Base-by-base conservation (phyloP, 1,284 basidiomycete genomes). In the Ganoderma boninense region DNA sequence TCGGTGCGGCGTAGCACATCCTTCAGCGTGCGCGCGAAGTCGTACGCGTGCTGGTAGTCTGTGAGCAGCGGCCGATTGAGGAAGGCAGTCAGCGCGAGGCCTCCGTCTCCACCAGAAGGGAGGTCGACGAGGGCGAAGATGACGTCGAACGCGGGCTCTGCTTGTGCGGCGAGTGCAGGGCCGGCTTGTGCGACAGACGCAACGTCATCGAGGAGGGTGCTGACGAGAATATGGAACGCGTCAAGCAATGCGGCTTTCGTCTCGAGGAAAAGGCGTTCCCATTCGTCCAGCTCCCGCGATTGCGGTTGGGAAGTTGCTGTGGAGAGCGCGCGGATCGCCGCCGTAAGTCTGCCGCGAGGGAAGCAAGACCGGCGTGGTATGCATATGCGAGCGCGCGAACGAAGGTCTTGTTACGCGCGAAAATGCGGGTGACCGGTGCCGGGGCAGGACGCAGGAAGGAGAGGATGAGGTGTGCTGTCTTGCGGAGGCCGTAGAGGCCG, bases 181-280 rank as follows among this genome's bases (percentile, higher is more conserved):
- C 85, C 87, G 0, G 82, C 81, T 2, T 84, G 76, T 0, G 80
- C 70, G 2, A 74, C 66, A 4, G 74, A 67, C 14, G 86, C 80
- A 46, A 92, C 75, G 68, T 87, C 86, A 16, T 82, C 81, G 20
- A 92, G 77, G 60, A 91, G 81, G 2, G 83, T 80, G 38, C 82
- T 81, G 54, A 92, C 73, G 56, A 92, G 77, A 63, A 89, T 77
- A 73, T 93, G 91, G 78, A 92, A 91, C 16, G 84, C 78, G 73
- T 94, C 92, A 32, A 94, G 79, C 23, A 94, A 80, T n/a, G 88
- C 86, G 7, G 91, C 88, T 80, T 94, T 94, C 8, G 90, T 90
- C 68, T 90, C 87, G 4, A 93, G 82, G 86, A 89, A 91, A 60
- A 92, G 84, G 26, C 82, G 83, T 73, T 92, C 88, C 91, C 91